Base-by-base conservation (phyloP, 1,284 basidiomycete species). In the Gastroboletus turbinatus region DNA sequence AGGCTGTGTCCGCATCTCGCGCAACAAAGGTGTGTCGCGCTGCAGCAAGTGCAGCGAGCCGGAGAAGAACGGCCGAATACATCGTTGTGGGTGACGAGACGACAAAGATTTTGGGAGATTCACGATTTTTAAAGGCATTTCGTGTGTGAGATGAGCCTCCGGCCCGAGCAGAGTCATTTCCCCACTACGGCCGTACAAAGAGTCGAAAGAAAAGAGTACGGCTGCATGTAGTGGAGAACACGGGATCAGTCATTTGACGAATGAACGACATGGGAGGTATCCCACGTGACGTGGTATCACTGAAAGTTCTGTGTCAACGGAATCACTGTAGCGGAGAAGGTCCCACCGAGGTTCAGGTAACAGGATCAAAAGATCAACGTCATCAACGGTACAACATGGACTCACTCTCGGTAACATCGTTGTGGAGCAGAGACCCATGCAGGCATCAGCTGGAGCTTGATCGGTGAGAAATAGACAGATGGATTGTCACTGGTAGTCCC, bases 11-110 rank as follows among this genome's bases (percentile, higher is more conserved):
- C 3, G 53, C 14, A 13, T 52, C 45, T 21, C 59, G 64, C 30
- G 51, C 1, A 29, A 53, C n/a, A 52, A 66, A 53, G 5, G 35
- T 40, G 49, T 53, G 46, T n/a, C 49, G 58, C 14, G 64, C 59
- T 25, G 46, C 42, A 52, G 36, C 59, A 38, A 62, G 30, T 3
- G 45, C 40, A 40, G 44, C 40, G n/a, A 64, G 9, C 30, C 40
- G 27, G 23, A 56, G 44, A 46, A 52, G 45, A 46, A 46, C 13
- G 30, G 9, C 39, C 5, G 35, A 48, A 21, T n/a, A 27, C 46
- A 27, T 53, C 66, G 64, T 67, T 21, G 13, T 46, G 51, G 30
- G 52, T 25, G 32, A 33, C 19, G 17, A 49, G 17, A 23, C 23
- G 35, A 38, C 32, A 3, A 23, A 16, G 29, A 17, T 4, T 10